phyloP scores from a whole-genome alignment of 108 stramenopile species.

The Licmophora abbreviata region DNA sequence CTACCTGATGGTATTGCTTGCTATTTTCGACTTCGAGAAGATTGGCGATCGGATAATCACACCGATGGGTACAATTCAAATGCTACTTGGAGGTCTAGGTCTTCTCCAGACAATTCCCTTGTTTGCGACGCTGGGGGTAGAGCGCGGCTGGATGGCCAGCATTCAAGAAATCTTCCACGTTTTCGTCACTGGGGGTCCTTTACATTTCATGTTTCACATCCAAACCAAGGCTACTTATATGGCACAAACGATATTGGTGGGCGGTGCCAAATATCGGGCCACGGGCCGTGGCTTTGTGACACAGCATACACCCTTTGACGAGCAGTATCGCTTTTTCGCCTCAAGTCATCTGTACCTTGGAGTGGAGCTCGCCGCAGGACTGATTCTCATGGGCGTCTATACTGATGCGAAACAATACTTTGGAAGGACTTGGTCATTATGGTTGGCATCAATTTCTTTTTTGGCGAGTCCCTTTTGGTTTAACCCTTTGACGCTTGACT shows the following conservation, averaged over 20 bases:
- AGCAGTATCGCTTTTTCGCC: conserved; percentile 96
- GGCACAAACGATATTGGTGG: conserved; percentile 95
- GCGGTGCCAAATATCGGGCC: conserved; percentile 95
- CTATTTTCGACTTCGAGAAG: conserved; percentile 84
- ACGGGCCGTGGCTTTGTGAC: conserved; percentile 99
- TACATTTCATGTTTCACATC: conserved; percentile 99
- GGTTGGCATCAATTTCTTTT: conserved; percentile 93
- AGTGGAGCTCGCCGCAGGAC: conserved; percentile 86
- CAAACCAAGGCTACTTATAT: conserved; percentile 97
- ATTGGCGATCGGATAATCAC: conserved; percentile 91
- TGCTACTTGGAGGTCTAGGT: conserved; percentile 88
- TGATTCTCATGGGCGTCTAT: conserved; percentile 84
- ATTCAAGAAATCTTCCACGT: conserved; percentile 82
- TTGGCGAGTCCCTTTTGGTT: conserved; percentile 99
- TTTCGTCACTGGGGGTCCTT: conserved; percentile 93
- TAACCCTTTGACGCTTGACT: conserved; percentile 97
- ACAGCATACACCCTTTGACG: conserved; percentile 92
- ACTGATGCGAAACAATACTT: conserved; percentile 89
- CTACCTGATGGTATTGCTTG: conserved; percentile 87
- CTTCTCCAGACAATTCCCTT: conserved; percentile 95
- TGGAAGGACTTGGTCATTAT: conserved; percentile 95
- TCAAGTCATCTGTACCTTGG: conserved; percentile 95
- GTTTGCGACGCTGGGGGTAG: conserved; percentile 93
- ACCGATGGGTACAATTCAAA: conserved; percentile 93
- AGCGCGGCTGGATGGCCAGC: conserved; percentile 88